Conservation (phyloP, 805 yeast genomes). For the Ogataea saltuana region DNA sequence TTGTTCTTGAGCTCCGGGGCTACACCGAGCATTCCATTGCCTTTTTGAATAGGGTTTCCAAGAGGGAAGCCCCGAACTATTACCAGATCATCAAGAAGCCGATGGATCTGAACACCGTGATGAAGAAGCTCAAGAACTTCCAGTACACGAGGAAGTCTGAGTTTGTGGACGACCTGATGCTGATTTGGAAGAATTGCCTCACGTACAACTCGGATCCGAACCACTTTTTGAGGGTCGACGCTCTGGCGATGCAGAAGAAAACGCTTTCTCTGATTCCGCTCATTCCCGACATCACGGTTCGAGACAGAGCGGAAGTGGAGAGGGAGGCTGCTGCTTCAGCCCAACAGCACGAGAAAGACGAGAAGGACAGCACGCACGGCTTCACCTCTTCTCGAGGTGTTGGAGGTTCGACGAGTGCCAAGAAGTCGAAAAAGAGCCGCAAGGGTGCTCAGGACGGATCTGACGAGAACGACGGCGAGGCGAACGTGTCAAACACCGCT, state of each 20-base stretch:
- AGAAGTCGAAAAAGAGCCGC: constrained; percentile 41
- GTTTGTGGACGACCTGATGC: constrained; percentile 92
- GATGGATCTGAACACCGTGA: constrained; percentile 94
- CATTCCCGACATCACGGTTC: constrained; percentile 84
- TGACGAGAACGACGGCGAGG: constrained; percentile 3
- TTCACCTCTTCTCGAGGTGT: constrained; percentile 36
- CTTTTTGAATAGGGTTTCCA: constrained; percentile 91
- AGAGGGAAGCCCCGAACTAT: constrained; percentile 97
- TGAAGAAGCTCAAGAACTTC: constrained; percentile 81
- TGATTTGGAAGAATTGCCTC: constrained; percentile 94
- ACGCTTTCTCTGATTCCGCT: constrained; percentile 72
- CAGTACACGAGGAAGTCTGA: constrained; percentile 83
- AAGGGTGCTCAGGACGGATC: constrained; percentile 34
- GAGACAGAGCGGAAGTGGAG: constrained; percentile 72
- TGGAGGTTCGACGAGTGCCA: constrained; percentile 32
- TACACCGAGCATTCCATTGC: constrained; percentile 97
- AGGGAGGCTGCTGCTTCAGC: constrained; percentile 54
- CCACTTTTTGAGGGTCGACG: constrained; percentile 88
- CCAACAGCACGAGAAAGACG: constrained; percentile 41
- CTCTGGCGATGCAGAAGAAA: constrained; percentile 93
- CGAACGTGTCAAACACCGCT: constrained; percentile 7
- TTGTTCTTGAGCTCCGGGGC: constrained; percentile 82
- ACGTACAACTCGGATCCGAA: constrained; percentile 93
- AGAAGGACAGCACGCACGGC: constrained; percentile 27
- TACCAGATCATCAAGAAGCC: constrained; percentile 87